Percentiles rank a stretch among this genome's conserved stretches.
Evolutionary conservation across 192 early-diverging fungal genomes (phyloP).

Genomic region (Spinellus fusiger): DNA sequence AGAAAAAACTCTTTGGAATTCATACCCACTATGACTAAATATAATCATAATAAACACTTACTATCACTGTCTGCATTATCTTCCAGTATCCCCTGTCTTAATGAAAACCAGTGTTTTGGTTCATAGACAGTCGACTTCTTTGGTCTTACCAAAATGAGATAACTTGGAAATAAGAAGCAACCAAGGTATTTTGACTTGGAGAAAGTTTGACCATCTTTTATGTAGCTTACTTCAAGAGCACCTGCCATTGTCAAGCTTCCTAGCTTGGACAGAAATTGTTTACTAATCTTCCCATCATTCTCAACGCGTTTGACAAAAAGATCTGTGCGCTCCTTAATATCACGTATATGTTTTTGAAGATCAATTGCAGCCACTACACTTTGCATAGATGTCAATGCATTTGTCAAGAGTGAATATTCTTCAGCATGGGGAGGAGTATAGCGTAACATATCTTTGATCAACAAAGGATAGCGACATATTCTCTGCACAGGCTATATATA

Average conservation of each 20-base stretch:
- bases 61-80: conserved; percentile 38
- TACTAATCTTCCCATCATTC: conserved; percentile 26
- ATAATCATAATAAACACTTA: conserved; percentile 8
- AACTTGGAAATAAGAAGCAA: conserved; percentile 56
- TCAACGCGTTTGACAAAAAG: conserved; percentile 27
- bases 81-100: conserved; percentile 51
- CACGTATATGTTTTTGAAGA: conserved; percentile 17
- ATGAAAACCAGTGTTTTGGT: conserved; percentile 62
- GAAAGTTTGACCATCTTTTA: conserved; percentile 19
- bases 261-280: conserved; percentile 23
- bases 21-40: too few species aligned
- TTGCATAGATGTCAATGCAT: conserved; percentile 30
- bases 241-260: conserved; percentile 39
- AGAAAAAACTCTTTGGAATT: not conserved
- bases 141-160: conserved; percentile 51
- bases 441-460: conserved; percentile 57
- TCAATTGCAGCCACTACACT: conserved; percentile 37
- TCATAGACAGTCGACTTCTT: conserved; percentile 43
- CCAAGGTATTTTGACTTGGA: conserved; percentile 47
- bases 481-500: conserved; percentile 73
- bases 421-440: conserved; percentile 35
- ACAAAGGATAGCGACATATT: conserved; percentile 85
- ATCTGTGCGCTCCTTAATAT: conserved; percentile 25
- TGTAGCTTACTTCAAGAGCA: conserved; percentile 39
- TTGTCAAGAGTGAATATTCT: conserved; percentile 28